Evolutionary conservation across 2,329 filamentous ascomycete genomes (phyloP), one percentile per base, ranked within the genome.

Genomic region (Colletotrichum sp.): DNA sequence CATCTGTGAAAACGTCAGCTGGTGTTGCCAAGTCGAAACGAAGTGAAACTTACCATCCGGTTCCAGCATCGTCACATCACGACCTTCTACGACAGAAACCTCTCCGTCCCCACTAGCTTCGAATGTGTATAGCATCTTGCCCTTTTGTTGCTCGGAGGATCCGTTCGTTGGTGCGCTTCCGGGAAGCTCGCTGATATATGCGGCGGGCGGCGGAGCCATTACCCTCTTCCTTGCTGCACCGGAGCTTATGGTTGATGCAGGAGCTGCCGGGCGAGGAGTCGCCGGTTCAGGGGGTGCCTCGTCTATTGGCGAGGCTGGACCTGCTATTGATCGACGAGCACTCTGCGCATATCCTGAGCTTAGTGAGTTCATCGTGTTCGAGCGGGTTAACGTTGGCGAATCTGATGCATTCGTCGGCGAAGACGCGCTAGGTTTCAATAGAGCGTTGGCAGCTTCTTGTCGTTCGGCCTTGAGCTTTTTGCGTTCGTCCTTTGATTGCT

Each of bases 401-500:
- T 95, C 93, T 26, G 72, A 39, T 6, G 92, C 88, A 18, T 90
- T 87, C 44, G 90, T 89, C 7, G 81, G 71, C 16, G 84, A 80
- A 15, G 80, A 79, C 63, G 82, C 81, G 2, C 81, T 79, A 1
- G 91, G 88, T 55, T 87, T 88, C 8, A 91, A 83, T 28, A 91
- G 83, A 36, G 92, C 87, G 81, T 93, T 95, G 15, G 96, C 94
- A 6, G 93, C 90, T 75, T 95, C 93, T 85, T 99, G 96, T 77
- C 96, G 92, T 83, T 96, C 94, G 57, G 91, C 90, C 85, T 99
- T 99, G 79, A 98, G 89, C 81, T 96, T 98, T 89, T 98, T 99
- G 87, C 93, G 96, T 81, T 98, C 96, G 78, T 99, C 97, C 85
- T 99, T 99, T 78, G 90, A 93, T 82, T 97, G 92, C 82, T 99